Conservation (phyloP, 371 early-diverging fungal species). For the Chytridium lagenaria region DNA sequence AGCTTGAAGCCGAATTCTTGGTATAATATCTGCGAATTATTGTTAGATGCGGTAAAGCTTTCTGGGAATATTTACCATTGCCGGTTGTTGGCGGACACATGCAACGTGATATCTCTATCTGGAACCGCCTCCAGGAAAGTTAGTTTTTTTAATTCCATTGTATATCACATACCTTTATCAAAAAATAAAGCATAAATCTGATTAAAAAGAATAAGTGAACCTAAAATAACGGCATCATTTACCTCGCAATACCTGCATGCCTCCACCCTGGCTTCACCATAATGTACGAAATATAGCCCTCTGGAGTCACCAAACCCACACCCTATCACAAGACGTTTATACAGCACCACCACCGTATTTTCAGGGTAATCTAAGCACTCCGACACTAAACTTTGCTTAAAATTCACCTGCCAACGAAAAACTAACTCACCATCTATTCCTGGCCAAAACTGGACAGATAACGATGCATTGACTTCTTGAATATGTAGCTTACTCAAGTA, state of each 20-base stretch:
- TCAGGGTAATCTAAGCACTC: slow-evolving; percentile 88
- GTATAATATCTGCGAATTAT: slow-evolving; percentile 73
- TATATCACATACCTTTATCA: too few relatives aligned
- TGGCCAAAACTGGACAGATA: slow-evolving; percentile 89
- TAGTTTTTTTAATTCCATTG: too few relatives aligned
- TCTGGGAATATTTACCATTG: slow-evolving; percentile 83
- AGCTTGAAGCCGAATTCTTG: slow-evolving; percentile 93
- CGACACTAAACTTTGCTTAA: too few relatives aligned
- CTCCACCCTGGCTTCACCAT: slow-evolving; percentile 89
- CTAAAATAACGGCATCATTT: slow-evolving; percentile 85
- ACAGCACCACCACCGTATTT: slow-evolving; percentile 84
- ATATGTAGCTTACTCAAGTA: slow-evolving; percentile 78
- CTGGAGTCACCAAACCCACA: slow-evolving; percentile 95
- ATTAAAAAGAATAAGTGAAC: slow-evolving; percentile 41
- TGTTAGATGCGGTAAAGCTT: slow-evolving; percentile 3
- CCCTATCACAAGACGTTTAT: slow-evolving; percentile 78
- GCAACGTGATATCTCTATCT: slow-evolving; percentile 86
- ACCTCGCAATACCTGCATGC: slow-evolving; percentile 78
- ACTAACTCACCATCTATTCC: slow-evolving; percentile 84
- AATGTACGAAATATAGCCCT: slow-evolving; percentile 90
- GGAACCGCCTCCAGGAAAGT: slow-evolving; percentile 29
- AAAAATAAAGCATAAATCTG: slow-evolving; percentile 2
- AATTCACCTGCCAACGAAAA: too few relatives aligned
- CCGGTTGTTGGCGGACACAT: slow-evolving; percentile 93
- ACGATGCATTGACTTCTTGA: slow-evolving; percentile 75